A percentile compares a stretch with the other conserved stretches of the same genome.
Conservation (phyloP, 208 protist species). For the Leptomonas pyrrhocoris region DNA sequence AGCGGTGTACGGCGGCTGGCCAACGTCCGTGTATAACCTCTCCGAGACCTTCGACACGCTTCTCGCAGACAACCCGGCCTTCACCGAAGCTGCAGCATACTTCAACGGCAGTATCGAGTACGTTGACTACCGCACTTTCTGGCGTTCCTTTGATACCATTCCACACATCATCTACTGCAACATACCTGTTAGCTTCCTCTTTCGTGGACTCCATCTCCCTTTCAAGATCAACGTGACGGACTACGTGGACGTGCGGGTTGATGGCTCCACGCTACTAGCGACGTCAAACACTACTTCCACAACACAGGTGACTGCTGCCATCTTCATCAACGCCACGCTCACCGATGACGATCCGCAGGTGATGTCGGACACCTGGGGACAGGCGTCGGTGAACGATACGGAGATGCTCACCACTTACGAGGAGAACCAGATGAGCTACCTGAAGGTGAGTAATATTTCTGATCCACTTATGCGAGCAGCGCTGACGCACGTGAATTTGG, state of each 20-base stretch:
- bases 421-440: constrained; percentile 3
- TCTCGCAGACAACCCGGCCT: background rate
- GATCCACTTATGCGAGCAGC: constrained; percentile 42
- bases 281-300: background rate
- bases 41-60: background rate
- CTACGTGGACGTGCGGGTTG: constrained; percentile 14
- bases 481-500: constrained; percentile 34
- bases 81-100: constrained; percentile 6
- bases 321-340: constrained; percentile 23
- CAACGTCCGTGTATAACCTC: constrained; percentile 3
- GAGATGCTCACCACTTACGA: constrained; percentile 4
- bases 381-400: constrained; percentile 13
- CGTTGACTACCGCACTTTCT: constrained; percentile 13
- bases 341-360: constrained; percentile 12
- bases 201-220: constrained; percentile 9
- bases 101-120: constrained; percentile 12
- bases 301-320: background rate
- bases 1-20: constrained; percentile 5
- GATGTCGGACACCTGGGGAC: constrained; percentile 36
- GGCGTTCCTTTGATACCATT: background rate
- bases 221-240: constrained; percentile 9
- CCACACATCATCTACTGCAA: constrained; percentile 25
- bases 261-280: constrained; percentile 3
- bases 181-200: constrained; percentile 5
- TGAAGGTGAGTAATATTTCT: constrained; percentile 25